Evolutionary conservation across 139 green algal species (phyloP).

Genomic region (Medakamo hakoo): DNA sequence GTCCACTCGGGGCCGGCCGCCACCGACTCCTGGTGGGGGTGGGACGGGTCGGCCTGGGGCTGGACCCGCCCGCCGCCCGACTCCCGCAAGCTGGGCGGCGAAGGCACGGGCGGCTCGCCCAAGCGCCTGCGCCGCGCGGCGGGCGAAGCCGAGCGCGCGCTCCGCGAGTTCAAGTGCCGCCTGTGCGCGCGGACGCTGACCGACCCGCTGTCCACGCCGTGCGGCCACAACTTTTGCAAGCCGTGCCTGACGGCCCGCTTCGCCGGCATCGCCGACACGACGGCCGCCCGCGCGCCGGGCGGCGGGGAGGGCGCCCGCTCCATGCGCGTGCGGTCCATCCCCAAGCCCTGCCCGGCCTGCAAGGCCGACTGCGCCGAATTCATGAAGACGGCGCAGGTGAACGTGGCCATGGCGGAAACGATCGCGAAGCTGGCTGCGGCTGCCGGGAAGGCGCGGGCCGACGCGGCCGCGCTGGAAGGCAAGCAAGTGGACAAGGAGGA

Average conservation of each 20-base stretch:
- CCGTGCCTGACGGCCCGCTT: conserved; percentile 62
- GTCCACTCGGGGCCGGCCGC: conserved; percentile 41
- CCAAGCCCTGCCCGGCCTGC: conserved; percentile 40
- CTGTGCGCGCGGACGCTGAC: conserved; percentile 47
- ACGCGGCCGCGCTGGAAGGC: conserved; percentile 11
- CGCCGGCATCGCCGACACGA: conserved; percentile 12
- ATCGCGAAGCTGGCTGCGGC: conserved; percentile 41
- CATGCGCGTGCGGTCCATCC: conserved; percentile 45
- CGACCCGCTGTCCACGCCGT: conserved; percentile 58
- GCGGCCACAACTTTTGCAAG: conserved; percentile 82
- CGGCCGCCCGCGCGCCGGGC: conserved; percentile 8
- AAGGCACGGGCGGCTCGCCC: conserved; percentile 6
- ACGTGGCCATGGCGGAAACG: conserved; percentile 45
- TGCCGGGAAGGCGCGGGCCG: conserved; percentile 9
- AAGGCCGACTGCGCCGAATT: conserved; percentile 64
- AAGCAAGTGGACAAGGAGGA: conserved; percentile 14
- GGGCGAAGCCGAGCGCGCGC: conserved; percentile 44
- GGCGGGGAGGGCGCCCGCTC: no score
- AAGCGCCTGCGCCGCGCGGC: conserved; percentile 36
- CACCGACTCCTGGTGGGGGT: conserved; percentile 62
- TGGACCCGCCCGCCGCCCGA: conserved; percentile 40
- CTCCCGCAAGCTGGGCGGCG: conserved; percentile 18
- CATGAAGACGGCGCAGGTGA: conserved; percentile 41
- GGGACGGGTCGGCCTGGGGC: conserved; percentile 38
- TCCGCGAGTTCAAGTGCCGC: conserved; percentile 59